Evolutionary conservation across 192 early-diverging fungal species (phyloP), one percentile per base, ranked within the genome.

Genomic region (Chytriomyces sp.): DNA sequence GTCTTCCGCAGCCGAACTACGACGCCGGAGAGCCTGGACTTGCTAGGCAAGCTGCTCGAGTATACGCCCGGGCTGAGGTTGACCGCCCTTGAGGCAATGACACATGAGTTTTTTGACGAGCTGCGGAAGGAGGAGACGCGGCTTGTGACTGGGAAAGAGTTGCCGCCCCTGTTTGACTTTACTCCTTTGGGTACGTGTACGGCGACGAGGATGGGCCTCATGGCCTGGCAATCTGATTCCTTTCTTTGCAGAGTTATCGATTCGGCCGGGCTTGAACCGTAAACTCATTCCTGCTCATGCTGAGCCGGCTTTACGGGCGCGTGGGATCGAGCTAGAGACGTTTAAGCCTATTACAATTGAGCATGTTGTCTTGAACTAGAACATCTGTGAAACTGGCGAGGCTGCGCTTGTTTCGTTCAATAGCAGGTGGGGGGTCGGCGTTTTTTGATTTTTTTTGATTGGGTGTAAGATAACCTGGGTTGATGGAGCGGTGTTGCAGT

Each of bases 21-120:
- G n/a, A 88, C 86, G 12, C 88, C 93, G 39, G 95, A 98, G 70
- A 92, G 93, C 12, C 85, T 98, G 58, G 95, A 96, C 49, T 84
- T 99, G 52, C 89, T 99, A 66, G 84, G 88, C 17, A 89, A 83
- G 61, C 82, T 98, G 36, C 79, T 99, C 40, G 93, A 96, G 74
- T 99, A 99, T 84, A 96, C 94, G 30, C 97, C 97, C 4, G 76
- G 83, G n/a, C 79, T 86, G 60, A 85, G 97, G 41, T 84, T 92
- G 72, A 93, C 91, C 5, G 90, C 96, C 30, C 87, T 94, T 74
- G 92, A 98, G 80, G 95, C 94, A 7, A 91, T 99, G 91, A 83
- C 90, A 55, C 95, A 99, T 76, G 91, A 90, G 53, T 99, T 98
- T 87, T 99, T 99, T 85, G 96, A 99, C 81, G 96, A 98, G 79